A percentile compares a stretch with the other conserved stretches of the same genome.
Evolutionary conservation across 805 yeast species (phyloP).

Genomic region (Clavispora asparagi): DNA sequence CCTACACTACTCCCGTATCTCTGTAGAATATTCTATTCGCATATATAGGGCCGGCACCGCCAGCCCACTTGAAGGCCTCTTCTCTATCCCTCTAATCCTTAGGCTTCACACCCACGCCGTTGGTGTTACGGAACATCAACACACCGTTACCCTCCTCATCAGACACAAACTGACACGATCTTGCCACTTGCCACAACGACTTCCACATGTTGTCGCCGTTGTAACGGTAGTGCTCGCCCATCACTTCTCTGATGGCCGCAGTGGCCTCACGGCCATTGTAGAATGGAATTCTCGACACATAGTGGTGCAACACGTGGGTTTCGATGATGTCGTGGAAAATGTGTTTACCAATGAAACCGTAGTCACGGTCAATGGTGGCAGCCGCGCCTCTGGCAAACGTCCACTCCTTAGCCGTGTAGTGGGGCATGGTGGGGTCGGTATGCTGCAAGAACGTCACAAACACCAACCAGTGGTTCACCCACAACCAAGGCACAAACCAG

Average conservation of each 20-base stretch:
- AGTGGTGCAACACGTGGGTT: conserved; percentile 55
- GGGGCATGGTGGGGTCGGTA: conserved; percentile 56
- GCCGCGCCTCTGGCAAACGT: conserved; percentile 65
- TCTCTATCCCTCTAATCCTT: background rate
- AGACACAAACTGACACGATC: conserved; percentile 69
- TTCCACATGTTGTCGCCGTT: conserved; percentile 54
- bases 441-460: conserved; percentile 60
- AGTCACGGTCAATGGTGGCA: conserved; percentile 58
- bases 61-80: background rate
- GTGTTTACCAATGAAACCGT: conserved; percentile 53
- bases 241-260: conserved; percentile 45
- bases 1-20: too few relatives aligned
- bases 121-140: conserved; percentile 69
- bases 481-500: conserved; percentile 56
- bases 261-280: conserved; percentile 52
- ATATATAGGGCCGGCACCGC: background rate
- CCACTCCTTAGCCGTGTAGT: conserved; percentile 53
- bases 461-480: conserved; percentile 63
- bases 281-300: conserved; percentile 51
- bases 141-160: conserved; percentile 60
- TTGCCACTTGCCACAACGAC: conserved; percentile 50
- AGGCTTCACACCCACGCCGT: conserved; percentile 39
- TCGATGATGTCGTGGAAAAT: conserved; percentile 56
- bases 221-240: conserved; percentile 48
- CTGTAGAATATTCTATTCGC: background rate